These are phyloP conservation scores for Syncephalastrum sp. DNA, from an alignment of 371 early-diverging fungal genomes.

Conservation along the genomic window DNA sequence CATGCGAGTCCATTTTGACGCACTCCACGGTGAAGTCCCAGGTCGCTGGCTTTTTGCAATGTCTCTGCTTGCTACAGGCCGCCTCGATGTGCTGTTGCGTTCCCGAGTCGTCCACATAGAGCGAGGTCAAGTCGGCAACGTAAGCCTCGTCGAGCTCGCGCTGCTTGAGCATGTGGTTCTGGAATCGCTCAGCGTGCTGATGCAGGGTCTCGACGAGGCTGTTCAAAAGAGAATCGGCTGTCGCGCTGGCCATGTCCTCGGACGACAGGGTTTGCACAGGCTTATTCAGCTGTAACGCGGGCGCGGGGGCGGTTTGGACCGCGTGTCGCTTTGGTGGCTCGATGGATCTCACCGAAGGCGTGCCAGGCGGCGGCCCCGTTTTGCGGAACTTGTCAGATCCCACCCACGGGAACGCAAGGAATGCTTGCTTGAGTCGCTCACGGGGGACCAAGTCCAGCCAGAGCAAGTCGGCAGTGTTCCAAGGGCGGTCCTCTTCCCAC, in stretches of 20 bases:
- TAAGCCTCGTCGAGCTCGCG: constrained; percentile 30
- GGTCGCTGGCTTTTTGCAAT: constrained; percentile 34
- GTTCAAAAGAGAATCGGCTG: constrained; percentile 29
- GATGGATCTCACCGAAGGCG: not conserved
- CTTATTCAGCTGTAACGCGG: constrained; percentile 18
- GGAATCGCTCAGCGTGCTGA: constrained; percentile 27
- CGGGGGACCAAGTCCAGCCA: constrained; percentile 48
- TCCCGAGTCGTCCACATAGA: constrained; percentile 29
- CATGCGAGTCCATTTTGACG: constrained; percentile 6
- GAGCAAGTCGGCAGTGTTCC: constrained; percentile 19
- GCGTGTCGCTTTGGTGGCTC: constrained; percentile 4
- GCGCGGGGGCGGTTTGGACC: constrained; percentile 21
- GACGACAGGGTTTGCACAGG: constrained; percentile 13
- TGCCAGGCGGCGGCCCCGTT: not conserved
- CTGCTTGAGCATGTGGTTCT: constrained; percentile 22
- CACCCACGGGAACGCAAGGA: constrained; percentile 33
- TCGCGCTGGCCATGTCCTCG: constrained; percentile 12
- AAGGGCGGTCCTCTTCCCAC: constrained; percentile 26
- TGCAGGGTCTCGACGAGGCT: constrained; percentile 16
- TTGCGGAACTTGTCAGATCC: constrained; percentile 27
- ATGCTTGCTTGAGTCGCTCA: constrained; percentile 20
- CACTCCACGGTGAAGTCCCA: constrained; percentile 4
- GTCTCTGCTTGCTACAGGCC: constrained; percentile 29
- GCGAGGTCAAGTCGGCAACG: constrained; percentile 20
- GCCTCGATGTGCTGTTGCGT: constrained; percentile 24